These are phyloP conservation scores for Neurospora intermedia DNA, from an alignment of 495 filamentous ascomycete species.

Conservation along the genomic window DNA sequence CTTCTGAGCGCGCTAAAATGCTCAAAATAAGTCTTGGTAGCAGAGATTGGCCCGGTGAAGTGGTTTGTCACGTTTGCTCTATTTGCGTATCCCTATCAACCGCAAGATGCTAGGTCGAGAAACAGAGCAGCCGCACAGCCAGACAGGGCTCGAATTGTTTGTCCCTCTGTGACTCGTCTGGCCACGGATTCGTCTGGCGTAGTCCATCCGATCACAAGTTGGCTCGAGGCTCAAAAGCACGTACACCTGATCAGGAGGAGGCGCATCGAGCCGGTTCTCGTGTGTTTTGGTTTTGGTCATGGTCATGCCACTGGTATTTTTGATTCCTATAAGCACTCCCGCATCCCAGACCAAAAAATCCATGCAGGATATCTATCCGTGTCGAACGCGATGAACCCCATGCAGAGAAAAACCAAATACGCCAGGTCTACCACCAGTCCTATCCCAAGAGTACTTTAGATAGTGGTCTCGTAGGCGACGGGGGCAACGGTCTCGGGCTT, in stretches of 20 bases:
- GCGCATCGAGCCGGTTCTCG: slow-evolving; percentile 5
- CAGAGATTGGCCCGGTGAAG: not conserved
- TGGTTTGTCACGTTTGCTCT: not conserved
- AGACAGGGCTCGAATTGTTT: not conserved
- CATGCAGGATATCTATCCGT: slow-evolving; percentile 28
- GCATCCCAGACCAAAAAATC: slow-evolving; percentile 27
- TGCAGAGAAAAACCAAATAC: slow-evolving; percentile 26
- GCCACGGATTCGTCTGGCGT: not conserved
- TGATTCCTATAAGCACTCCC: slow-evolving; percentile 30
- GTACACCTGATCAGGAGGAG: not conserved
- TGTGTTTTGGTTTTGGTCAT: slow-evolving; percentile 3
- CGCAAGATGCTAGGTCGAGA: not conserved
- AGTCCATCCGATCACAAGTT: not conserved
- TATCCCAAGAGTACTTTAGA: slow-evolving; percentile 47
- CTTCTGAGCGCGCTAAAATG: not conserved
- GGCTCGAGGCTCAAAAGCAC: not conserved
- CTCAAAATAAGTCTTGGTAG: not conserved
- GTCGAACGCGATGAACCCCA: slow-evolving; percentile 30
- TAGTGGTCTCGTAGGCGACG: slow-evolving; percentile 94
- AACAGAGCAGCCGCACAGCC: not conserved
- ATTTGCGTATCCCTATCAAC: not conserved
- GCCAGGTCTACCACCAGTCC: slow-evolving; percentile 18
- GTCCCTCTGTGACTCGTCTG: not conserved
- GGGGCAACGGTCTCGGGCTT: slow-evolving; percentile 84
- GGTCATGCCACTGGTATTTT: slow-evolving; percentile 31